A percentile compares a stretch with the other conserved stretches of the same genome.
These are phyloP conservation scores for Austroboletus eburneus DNA, from an alignment of 768 basidiomycete species.

Conservation along the genomic window DNA sequence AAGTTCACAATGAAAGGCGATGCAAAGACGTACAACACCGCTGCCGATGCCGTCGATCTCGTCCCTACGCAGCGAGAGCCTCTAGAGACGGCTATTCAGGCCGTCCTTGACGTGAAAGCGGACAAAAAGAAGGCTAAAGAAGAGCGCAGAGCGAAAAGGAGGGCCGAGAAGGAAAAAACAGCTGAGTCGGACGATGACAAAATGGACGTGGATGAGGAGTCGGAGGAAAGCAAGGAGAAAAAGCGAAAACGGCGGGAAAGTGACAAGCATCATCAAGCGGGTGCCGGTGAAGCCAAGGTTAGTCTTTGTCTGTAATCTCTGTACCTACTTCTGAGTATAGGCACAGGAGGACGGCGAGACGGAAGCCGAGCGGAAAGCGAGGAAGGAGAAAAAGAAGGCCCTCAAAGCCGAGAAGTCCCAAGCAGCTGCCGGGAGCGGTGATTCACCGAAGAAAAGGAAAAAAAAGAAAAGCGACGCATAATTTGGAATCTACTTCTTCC, in stretches of 20 bases:
- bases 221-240: slow-evolving; percentile 35
- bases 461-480: slow-evolving; percentile 32
- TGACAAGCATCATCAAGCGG: slow-evolving; percentile 44
- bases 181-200: slow-evolving; percentile 32
- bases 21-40: slow-evolving; percentile 79
- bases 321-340: slow-evolving; percentile 5
- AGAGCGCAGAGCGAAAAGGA: slow-evolving; percentile 69
- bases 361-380: slow-evolving; percentile 78
- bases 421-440: slow-evolving; percentile 37
- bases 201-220: slow-evolving; percentile 45
- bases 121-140: slow-evolving; percentile 83
- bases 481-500: background rate
- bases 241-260: slow-evolving; percentile 54
- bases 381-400: slow-evolving; percentile 76
- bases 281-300: slow-evolving; percentile 40
- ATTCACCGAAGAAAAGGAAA: slow-evolving; percentile 43
- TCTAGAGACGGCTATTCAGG: slow-evolving; percentile 70
- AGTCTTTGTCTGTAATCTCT: slow-evolving; percentile 16
- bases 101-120: slow-evolving; percentile 76
- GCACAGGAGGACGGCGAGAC: slow-evolving; percentile 55
- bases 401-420: slow-evolving; percentile 71
- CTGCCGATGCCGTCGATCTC: slow-evolving; percentile 78
- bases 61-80: slow-evolving; percentile 84
- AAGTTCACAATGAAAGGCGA: slow-evolving; percentile 80
- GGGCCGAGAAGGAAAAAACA: slow-evolving; percentile 48